A percentile compares a stretch with the other conserved stretches of the same genome.
phyloP scores from a whole-genome alignment of 345 rosid species.

The Eucalyptus marginata region DNA sequence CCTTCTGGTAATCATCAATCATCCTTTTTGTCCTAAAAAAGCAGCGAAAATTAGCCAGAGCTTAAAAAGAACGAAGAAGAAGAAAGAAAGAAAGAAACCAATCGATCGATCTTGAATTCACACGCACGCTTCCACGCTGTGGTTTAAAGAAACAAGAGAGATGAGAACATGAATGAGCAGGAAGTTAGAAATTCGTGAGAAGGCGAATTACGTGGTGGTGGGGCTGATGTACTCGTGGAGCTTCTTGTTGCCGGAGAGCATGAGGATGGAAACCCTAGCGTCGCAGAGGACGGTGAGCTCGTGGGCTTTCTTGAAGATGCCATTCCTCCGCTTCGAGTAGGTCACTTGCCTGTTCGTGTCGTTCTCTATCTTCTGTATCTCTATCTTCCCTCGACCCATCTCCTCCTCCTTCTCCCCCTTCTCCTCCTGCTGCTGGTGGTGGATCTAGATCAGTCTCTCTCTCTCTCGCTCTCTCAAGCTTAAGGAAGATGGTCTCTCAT shows the following conservation, averaged over 20 bases:
- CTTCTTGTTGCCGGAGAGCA: constrained; percentile 37
- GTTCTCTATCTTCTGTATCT: constrained; percentile 59
- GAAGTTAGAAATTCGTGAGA: neutral
- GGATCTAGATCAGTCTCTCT: neutral
- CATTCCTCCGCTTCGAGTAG: constrained; percentile 47
- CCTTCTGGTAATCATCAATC: constrained; percentile 34
- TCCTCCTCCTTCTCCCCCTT: neutral
- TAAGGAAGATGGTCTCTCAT: neutral
- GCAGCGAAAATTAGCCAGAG: neutral
- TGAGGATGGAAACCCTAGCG: constrained; percentile 51
- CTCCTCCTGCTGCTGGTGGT: neutral
- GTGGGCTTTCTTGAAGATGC: constrained; percentile 55
- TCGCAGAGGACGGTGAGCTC: constrained; percentile 65
- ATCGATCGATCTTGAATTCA: neutral
- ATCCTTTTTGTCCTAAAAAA: constrained; percentile 26
- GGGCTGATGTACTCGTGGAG: constrained; percentile 40
- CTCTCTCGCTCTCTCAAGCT: neutral
- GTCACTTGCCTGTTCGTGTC: constrained; percentile 53
- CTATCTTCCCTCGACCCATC: constrained; percentile 58
- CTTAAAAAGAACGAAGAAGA: neutral
- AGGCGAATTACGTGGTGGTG: constrained; percentile 14
- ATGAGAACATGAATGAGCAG: neutral
- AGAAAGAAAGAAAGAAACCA: neutral
- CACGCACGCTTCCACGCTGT: neutral
- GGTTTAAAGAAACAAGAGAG: neutral